Base-by-base conservation (phyloP, 225 moss, liverwort and hornwort genomes). In the Polytrichum commune region DNA sequence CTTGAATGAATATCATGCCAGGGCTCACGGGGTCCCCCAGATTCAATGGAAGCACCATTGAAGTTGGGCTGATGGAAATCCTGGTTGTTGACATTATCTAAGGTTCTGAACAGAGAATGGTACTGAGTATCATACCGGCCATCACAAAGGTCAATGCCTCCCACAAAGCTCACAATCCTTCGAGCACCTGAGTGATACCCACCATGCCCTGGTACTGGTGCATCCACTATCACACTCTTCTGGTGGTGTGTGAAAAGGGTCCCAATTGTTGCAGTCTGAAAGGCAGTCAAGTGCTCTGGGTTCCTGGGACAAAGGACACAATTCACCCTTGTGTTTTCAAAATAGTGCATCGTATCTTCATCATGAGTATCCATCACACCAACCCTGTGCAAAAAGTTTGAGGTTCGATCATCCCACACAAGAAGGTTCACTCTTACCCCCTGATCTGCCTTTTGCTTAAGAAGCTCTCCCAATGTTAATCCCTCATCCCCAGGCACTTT, bases 341-440 rank as follows among this genome's bases (percentile, higher is more conserved):
- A 87, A 62, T 66, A 87, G 27, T 70, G 54, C 55, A 74, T 55
- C 7, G 87, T 87, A 6, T 74, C 76, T 74, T 87, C 84, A 25
- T 87, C 84, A 23, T 87, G 87, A 27, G 87, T 87, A 29, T 29
- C 29, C 87, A 87, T 87, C 29, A 84, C 74, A 63, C 87, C 87
- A 10, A 74, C 74, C 72, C 79, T 79, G 9, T 73, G 73, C 66
- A 87, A 71, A 74, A 76, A 81, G 53, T 76, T 76, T 26, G 96
- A 96, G 29, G 96, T 92, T 62, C 92, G 77, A 53, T 96, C 96
- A 74, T 96, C 92, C 96, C 96, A 96, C 18, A 92, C 90, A 81
- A 96, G 79, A 26, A 96, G 83, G 69, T 96, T 96, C 64, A 96
- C 96, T 67, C 70, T 79, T 18, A 96, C 92, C 57, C 93, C 96